These are phyloP conservation scores for Penicillium chermesinum DNA, from an alignment of 495 filamentous ascomycete genomes.

Conservation along the genomic window DNA sequence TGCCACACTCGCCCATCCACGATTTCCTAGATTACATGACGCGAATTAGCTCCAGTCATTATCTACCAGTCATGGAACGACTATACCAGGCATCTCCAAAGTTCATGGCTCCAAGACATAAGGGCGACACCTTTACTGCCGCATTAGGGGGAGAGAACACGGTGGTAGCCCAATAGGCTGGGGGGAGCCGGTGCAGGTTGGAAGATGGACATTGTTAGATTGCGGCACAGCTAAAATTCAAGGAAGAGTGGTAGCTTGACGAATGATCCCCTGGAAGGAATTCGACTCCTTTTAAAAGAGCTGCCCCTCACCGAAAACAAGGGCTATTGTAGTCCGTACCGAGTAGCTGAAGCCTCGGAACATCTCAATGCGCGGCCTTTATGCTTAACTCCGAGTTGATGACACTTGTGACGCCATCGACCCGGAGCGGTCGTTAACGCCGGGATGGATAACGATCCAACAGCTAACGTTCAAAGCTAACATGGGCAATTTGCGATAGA, in stretches of 20 bases:
- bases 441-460: no score
- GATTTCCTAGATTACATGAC: no score
- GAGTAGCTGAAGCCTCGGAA: neutral
- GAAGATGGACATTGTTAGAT: neutral
- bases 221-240: neutral
- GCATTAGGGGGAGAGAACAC: conserved; percentile 43
- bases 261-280: no score
- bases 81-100: conserved; percentile 45
- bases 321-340: no score
- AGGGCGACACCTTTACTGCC: conserved; percentile 50
- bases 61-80: no score
- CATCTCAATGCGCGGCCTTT: neutral
- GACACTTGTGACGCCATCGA: neutral
- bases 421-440: no score
- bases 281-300: no score
- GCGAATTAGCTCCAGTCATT: no score
- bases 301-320: no score
- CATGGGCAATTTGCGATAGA: neutral
- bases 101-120: conserved; percentile 58
- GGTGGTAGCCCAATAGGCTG: neutral
- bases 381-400: neutral
- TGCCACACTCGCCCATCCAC: conserved; percentile 50
- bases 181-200: neutral
- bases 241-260: no score
- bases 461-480: neutral